A percentile compares a stretch with the other conserved stretches of the same genome.
These are phyloP conservation scores for Taiwanofungus camphoratus DNA, from an alignment of 1,284 basidiomycete genomes.

Conservation along the genomic window DNA sequence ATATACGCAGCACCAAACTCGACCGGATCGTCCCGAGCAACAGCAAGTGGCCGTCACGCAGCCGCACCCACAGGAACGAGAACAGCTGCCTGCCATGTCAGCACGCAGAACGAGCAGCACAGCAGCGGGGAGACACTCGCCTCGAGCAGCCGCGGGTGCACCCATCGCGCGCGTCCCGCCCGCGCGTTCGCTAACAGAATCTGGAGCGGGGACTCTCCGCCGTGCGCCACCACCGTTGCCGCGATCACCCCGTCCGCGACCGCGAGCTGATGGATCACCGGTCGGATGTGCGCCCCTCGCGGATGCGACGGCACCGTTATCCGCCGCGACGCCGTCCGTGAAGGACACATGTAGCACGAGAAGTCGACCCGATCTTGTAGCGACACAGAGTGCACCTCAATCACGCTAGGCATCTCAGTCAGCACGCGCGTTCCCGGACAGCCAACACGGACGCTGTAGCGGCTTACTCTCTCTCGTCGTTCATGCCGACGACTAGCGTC, in stretches of 20 bases:
- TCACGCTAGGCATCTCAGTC: conserved; percentile 15
- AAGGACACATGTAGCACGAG: conserved; percentile 16
- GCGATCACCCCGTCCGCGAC: conserved; percentile 28
- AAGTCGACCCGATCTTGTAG: conserved; percentile 16
- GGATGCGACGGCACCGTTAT: conserved; percentile 19
- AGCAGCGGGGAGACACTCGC: conserved; percentile 26
- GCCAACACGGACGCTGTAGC: not conserved
- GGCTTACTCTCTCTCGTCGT: conserved; percentile 25
- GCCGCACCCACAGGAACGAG: conserved; percentile 23
- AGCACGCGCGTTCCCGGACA: not conserved
- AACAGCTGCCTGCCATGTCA: conserved; percentile 18
- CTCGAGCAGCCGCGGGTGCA: conserved; percentile 28
- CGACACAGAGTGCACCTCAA: conserved; percentile 23
- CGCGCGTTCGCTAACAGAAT: conserved; percentile 32
- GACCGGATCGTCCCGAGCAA: conserved; percentile 23
- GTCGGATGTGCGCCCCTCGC: conserved; percentile 15
- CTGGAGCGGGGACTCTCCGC: conserved; percentile 28
- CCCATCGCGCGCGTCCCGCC: conserved; percentile 26
- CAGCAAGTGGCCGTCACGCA: conserved; percentile 24
- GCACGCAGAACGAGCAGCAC: not conserved
- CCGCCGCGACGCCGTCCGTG: conserved; percentile 17
- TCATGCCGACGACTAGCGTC: conserved; percentile 29
- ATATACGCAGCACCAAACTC: conserved; percentile 25
- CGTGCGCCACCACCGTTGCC: conserved; percentile 29
- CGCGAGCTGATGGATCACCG: conserved; percentile 24